Evolutionary conservation across 2,329 filamentous ascomycete species (phyloP), one percentile per base, ranked within the genome.

Genomic region (Xylaria multiplex): DNA sequence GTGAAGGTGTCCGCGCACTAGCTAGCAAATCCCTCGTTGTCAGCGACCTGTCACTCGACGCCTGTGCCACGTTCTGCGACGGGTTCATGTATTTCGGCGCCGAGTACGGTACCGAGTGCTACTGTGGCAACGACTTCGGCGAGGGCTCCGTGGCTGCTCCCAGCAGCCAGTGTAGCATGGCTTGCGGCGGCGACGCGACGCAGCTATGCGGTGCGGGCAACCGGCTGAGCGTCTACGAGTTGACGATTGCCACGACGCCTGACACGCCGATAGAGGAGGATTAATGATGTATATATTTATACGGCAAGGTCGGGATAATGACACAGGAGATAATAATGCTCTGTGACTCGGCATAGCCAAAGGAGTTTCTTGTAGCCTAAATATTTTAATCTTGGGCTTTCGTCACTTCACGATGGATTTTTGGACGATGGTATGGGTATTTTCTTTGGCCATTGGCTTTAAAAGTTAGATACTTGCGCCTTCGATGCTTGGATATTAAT

Each of bases 21-120:
- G 32, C 62, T n/a, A 30, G 59, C 57, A 65, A 59, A 35, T n/a
- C 63, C 71, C 57, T 71, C 69, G 68, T 66, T 4, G 30, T 57
- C 16, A 57, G 67, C 22, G 71, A 65, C 54, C 79, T 82, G 79
- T 79, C 81, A 6, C 70, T 82, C 14, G 78, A 81, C 42, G 73
- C 75, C 24, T 70, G 68, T 11, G 68, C 66, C 54, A 35, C 66
- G 16, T 66, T 68, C 69, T 82, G 80, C 65, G 70, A 72, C 6
- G 70, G 70, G 6, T 82, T 75, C 70, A 76, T 75, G 57, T 82
- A 80, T 71, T 82, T 82, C 58, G 80, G 80, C 16, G 59, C 69
- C 5, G 69, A 69, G 48, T 71, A 68, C 43, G 65, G 66, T 11
- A 49, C 64, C 48, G 79, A 81, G 65, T 81, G 80, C 73, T 81